Evolutionary conservation across 179 eudicot genomes (phyloP).

Genomic region (Camellia oleifera): DNA sequence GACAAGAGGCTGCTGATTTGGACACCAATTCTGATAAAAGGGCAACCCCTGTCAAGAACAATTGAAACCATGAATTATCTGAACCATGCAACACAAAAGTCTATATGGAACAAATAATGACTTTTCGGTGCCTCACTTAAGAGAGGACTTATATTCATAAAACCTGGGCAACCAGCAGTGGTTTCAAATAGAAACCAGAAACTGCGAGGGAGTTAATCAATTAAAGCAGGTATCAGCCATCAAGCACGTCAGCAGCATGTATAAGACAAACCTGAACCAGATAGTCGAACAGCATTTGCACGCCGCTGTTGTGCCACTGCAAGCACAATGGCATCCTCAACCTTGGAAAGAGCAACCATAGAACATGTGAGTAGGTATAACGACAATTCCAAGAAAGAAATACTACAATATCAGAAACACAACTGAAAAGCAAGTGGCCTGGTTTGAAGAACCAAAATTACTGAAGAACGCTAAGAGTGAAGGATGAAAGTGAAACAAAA

Average conservation of each 20-base stretch:
- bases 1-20: background rate
- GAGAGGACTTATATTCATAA: too few species aligned
- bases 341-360: conserved; percentile 36
- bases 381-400: background rate
- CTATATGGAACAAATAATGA: background rate
- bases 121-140: too few species aligned
- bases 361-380: background rate
- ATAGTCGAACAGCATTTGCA: conserved; percentile 64
- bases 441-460: conserved; percentile 5
- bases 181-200: background rate
- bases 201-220: background rate
- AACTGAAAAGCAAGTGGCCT: background rate
- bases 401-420: background rate
- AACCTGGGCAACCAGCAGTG: too few species aligned
- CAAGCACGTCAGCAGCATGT: conserved; percentile 11
- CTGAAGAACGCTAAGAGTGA: background rate
- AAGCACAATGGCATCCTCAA: conserved; percentile 77
- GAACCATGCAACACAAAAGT: background rate
- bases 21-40: background rate
- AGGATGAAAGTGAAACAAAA: background rate
- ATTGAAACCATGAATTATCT: background rate
- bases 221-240: background rate
- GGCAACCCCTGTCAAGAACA: background rate
- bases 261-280: conserved; percentile 57
- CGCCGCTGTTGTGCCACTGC: conserved; percentile 78